Evolutionary conservation across 2,329 filamentous ascomycete species (phyloP), one percentile per base, ranked within the genome.

Genomic region (Pseudogymnoascus sp.): DNA sequence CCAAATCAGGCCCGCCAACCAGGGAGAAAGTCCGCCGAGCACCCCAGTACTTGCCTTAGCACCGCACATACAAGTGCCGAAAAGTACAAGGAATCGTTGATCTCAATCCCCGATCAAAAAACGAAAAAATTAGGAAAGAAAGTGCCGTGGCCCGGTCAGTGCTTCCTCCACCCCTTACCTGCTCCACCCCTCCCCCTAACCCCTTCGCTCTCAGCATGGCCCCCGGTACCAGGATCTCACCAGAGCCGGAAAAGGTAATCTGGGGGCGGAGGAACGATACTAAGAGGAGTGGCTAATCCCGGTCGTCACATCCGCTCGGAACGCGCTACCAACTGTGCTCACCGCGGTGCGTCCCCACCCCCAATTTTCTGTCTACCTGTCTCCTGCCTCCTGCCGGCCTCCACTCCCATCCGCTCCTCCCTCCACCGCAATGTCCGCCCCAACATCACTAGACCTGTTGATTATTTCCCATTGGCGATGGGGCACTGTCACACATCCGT

Each of bases 261-360:
- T 48, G 41, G 41, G 41, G 41, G 41, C 41, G 41, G 41, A 52
- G 41, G 41, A 52, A 52, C 23, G 41, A 52, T 52, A 52, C 41
- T 52, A 52, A 52, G 23, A 52, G 41, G 23, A 52, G 41, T 52
- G 41, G 6, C 8, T 52, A n/a, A 52, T 52, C 41, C 41, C 41
- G 41, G 41, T 30, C 41, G 41, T 52, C 41, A 52, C 41, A 52
- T 52, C 41, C 41, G 23, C 41, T 9, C 23, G 23, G 41, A 10
- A 52, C 41, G 41, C 41, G n/a, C 41, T 52, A 52, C 41, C 41
- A 52, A 18, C 23, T 52, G 23, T 30, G 41, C 41, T 52, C 41
- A 52, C 41, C 41, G 41, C n/a, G n/a, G n/a, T n/a, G n/a, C 41
- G 23, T 52, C 30, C 41, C 39, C 41, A 45, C 39, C 12, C 19